phyloP scores from a whole-genome alignment of 2,329 filamentous ascomycete genomes.

The Chaetomium globosum region DNA sequence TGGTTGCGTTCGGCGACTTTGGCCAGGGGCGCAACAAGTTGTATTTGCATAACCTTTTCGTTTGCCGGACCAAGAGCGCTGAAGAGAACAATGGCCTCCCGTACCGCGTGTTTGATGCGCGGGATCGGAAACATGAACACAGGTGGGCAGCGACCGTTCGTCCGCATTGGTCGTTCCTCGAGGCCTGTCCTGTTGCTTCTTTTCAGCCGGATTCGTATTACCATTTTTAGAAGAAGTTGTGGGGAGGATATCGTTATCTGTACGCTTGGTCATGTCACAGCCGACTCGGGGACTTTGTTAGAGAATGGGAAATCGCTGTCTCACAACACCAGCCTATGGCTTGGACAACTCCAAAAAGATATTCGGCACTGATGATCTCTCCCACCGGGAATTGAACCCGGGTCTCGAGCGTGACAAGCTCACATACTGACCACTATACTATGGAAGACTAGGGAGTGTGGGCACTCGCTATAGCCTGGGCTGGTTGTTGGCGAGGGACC shows the following conservation, averaged over 20 bases:
- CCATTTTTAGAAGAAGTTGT: neutral
- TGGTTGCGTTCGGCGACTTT: slow-evolving; percentile 23
- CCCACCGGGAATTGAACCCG: slow-evolving; percentile 29
- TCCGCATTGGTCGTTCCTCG: slow-evolving; percentile 4
- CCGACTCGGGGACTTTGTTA: too few relatives aligned
- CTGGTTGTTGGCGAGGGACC: neutral
- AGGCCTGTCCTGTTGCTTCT: neutral
- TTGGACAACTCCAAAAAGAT: neutral
- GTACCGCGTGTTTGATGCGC: slow-evolving; percentile 15
- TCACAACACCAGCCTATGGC: neutral
- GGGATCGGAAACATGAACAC: slow-evolving; percentile 8
- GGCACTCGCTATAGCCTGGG: slow-evolving; percentile 17
- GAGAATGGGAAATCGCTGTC: too few relatives aligned
- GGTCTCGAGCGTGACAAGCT: slow-evolving; percentile 29
- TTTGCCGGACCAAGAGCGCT: neutral
- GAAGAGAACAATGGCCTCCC: neutral
- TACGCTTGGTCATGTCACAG: too few relatives aligned
- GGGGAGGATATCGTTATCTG: neutral
- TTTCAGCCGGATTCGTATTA: neutral
- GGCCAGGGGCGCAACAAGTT: slow-evolving; percentile 8
- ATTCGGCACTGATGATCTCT: neutral
- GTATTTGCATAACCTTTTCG: slow-evolving; percentile 19
- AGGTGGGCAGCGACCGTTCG: slow-evolving; percentile 8
- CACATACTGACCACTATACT: slow-evolving; percentile 29
- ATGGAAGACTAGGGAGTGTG: slow-evolving; percentile 23